Base-by-base conservation (phyloP, 2,329 filamentous ascomycete genomes). In the Xylariales sp. region DNA sequence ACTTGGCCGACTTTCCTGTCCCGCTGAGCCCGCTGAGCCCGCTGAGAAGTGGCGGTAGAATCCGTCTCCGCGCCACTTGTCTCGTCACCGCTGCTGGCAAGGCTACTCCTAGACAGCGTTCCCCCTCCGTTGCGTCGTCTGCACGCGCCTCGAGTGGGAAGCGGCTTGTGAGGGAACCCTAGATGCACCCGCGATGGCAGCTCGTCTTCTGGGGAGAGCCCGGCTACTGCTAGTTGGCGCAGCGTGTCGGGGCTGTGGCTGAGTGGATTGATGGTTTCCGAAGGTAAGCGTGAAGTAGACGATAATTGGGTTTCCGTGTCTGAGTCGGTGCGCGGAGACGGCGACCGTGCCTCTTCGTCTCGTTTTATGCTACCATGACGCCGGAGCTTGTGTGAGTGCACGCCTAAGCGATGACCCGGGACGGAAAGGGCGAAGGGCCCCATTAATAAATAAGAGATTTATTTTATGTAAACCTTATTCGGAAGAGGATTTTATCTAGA, bases 181-280 rank as follows among this genome's bases (percentile, higher is more conserved):
- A 78, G 79, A 62, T 79, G 76, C 53, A 67, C 73, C 64, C 67
- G 75, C 12, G 75, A 80, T 9, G 79, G 86, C 45, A 80, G 77
- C 70, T 77, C 80, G 32, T 87, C 82, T 56, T 82, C 77, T 10
- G 85, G 80, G 5, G 81, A 76, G 41, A 89, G 78, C 3, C 88
- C 88, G 3, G 87, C 88, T 2, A 85, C 72, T 34, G 79, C 76
- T 62, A 89, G 83, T 73, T 90, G 88, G 52, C 76, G 79, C 57
- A 88, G 83, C 43, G 84, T 83, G 57, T 79, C 76, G 0, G 85
- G 85, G 1, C 83, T 80, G 71, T 89, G 84, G 72, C 86, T 88
- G 72, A 85, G 80, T 1, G 87, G 86, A 73, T 89, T 88, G 75
- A 86, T 85, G 62, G 79, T 74, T 54, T 79, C 77, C 14, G 72